Base-by-base conservation (phyloP, 2,329 filamentous ascomycete genomes). In the Periconia digitata region DNA sequence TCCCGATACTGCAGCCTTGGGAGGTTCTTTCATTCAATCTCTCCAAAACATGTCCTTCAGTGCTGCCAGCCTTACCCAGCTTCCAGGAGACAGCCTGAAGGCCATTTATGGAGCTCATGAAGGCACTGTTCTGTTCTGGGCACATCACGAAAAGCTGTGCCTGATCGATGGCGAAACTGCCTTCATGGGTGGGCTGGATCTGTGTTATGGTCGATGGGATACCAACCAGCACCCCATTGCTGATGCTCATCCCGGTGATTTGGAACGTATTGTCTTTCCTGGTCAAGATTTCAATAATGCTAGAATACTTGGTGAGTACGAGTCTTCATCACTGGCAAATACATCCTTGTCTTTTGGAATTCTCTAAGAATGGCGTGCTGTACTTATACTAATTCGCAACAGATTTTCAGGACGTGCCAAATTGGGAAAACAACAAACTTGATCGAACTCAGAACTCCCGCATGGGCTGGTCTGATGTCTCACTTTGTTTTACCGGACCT, bases 221-320 rank as follows among this genome's bases (percentile, higher is more conserved):
- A 95, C 89, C 6, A 89, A 89, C 69, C 85, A 86, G 75, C 92
- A 96, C 67, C 83, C 88, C 1, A 90, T 96, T 54, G 83, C 90
- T 3, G 90, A 95, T 71, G 85, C 85, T 13, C 91, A 96, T 65
- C 90, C 90, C 0, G 83, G 83, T 3, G 82, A 95, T 67, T 67
- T 95, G 20, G 83, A 90, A 49, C 76, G 82, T 21, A 90, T 89
- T 37, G 71, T 96, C 10, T 96, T 92, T 70, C 89, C 90, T 0
- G 91, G 92, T 1, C 92, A 96, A 66, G 92, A 96, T 62, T 96
- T 89, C 76, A 96, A 96, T 74, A 95, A 96, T 59, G 90, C 90
- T 20, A 80, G 80, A 43, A 84, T 95, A 27, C 87, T 88, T 66
- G 92, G 67, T 69, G 94, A 69, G 62, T 45, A 27, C n/a, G 10